A percentile compares a stretch with the other conserved stretches of the same genome.
Conservation (phyloP, 2,329 filamentous ascomycete genomes). For the Rhynchosporium graminicola region DNA sequence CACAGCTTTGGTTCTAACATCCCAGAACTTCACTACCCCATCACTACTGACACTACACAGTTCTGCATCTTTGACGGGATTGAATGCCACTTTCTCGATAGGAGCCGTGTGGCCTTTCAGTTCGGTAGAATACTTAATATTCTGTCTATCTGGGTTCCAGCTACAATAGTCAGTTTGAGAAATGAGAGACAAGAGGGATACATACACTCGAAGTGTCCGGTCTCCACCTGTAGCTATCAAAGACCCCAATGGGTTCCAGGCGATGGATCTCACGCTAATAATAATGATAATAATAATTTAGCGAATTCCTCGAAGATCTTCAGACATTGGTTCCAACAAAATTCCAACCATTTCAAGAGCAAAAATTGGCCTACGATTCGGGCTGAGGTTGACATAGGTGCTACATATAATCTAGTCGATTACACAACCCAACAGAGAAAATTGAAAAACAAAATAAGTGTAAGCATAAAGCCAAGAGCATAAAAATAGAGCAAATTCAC, state of each 20-base stretch:
- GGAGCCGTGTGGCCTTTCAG: constrained; percentile 65
- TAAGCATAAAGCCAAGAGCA: too few relatives aligned
- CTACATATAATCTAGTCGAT: too few relatives aligned
- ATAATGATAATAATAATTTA: constrained; percentile 8
- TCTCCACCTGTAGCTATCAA: constrained; percentile 80
- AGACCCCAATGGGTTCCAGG: constrained; percentile 85
- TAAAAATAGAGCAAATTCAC: not conserved
- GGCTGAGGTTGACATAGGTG: not conserved
- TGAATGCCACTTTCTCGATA: constrained; percentile 77
- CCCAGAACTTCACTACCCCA: constrained; percentile 77
- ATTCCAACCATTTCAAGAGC: not conserved
- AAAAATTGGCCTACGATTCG: not conserved
- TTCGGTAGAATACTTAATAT: constrained; percentile 74
- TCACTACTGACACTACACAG: constrained; percentile 74
- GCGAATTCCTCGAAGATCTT: not conserved
- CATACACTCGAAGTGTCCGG: constrained; percentile 64
- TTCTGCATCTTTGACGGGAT: constrained; percentile 74
- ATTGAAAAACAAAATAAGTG: not conserved
- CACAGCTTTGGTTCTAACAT: constrained; percentile 71
- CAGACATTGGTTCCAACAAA: too few relatives aligned
- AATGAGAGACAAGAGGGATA: not conserved
- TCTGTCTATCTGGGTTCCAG: constrained; percentile 78
- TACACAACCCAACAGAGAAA: not conserved
- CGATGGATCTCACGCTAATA: constrained; percentile 71
- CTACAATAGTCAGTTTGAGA: constrained; percentile 21